Percentiles rank a stretch among this genome's conserved stretches.
Conservation (phyloP, 2,329 filamentous ascomycete genomes). For the Aspergillus chevalieri region DNA sequence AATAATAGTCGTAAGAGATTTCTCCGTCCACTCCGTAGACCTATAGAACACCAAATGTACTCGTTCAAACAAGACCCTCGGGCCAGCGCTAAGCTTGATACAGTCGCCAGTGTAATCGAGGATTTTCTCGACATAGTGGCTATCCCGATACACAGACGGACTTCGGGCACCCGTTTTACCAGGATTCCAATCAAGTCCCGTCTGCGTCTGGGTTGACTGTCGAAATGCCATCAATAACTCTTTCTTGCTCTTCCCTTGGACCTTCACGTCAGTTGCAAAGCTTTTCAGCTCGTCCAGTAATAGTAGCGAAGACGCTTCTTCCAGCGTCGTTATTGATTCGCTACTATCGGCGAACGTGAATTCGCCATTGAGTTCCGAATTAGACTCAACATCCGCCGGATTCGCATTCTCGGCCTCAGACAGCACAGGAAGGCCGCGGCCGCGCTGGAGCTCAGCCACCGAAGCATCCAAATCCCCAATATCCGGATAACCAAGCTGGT, state of each 20-base stretch:
- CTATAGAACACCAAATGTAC: constrained; percentile 95
- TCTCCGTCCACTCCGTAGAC: constrained; percentile 95
- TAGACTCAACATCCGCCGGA: constrained; percentile 45
- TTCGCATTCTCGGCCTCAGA: constrained; percentile 26
- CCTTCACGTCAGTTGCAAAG: constrained; percentile 78
- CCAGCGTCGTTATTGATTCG: constrained; percentile 67
- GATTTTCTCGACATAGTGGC: constrained; percentile 72
- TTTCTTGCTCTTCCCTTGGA: constrained; percentile 80
- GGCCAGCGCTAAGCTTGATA: constrained; percentile 66
- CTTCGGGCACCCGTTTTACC: constrained; percentile 37
- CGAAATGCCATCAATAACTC: constrained; percentile 70
- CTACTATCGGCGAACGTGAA: constrained; percentile 81
- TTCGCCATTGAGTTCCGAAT: constrained; percentile 44
- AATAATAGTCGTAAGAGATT: constrained; percentile 90
- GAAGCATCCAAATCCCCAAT: constrained; percentile 67
- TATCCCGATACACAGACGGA: constrained; percentile 57
- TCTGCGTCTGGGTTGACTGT: constrained; percentile 67
- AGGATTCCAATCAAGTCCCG: constrained; percentile 62
- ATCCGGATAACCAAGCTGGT: constrained; percentile 71
- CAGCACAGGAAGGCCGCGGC: constrained; percentile 49
- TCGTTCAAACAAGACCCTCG: constrained; percentile 79
- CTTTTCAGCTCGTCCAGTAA: constrained; percentile 81
- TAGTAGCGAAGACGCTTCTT: constrained; percentile 76
- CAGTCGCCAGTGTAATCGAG: constrained; percentile 72
- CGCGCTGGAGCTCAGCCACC: constrained; percentile 57